These are phyloP conservation scores for Chrysoporthe puriensis DNA, from an alignment of 2,329 filamentous ascomycete genomes.

Conservation along the genomic window DNA sequence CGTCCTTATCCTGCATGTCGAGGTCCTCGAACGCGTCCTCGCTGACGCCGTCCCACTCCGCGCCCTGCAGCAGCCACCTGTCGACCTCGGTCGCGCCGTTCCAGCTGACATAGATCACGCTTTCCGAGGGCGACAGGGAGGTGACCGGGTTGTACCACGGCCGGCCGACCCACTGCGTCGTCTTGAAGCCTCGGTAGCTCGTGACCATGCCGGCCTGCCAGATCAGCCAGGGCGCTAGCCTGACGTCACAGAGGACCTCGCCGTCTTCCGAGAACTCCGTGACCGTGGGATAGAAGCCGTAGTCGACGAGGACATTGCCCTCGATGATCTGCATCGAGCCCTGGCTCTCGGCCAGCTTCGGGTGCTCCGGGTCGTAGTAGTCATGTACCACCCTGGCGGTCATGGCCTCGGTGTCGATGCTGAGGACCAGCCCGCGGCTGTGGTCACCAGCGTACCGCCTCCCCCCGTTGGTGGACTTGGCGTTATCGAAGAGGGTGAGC, in stretches of 20 bases:
- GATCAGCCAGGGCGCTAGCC: constrained; percentile 28
- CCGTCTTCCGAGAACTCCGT: constrained; percentile 28
- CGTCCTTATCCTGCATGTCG: constrained; percentile 23
- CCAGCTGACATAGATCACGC: constrained; percentile 31
- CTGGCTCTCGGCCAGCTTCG: constrained; percentile 18
- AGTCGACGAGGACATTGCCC: constrained; percentile 27
- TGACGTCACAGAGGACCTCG: constrained; percentile 30
- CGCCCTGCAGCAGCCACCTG: constrained; percentile 29
- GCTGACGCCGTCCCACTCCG: constrained; percentile 19
- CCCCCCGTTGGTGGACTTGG: constrained; percentile 37
- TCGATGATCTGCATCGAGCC: constrained; percentile 24
- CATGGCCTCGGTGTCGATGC: constrained; percentile 36
- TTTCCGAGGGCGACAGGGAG: constrained; percentile 16
- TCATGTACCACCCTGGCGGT: constrained; percentile 37
- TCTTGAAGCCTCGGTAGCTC: constrained; percentile 31
- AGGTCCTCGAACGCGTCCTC: constrained; percentile 21
- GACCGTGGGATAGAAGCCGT: constrained; percentile 29
- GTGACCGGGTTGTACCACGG: constrained; percentile 24
- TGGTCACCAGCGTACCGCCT: constrained; percentile 36
- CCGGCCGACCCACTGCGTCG: constrained; percentile 26
- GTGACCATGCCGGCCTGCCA: constrained; percentile 28
- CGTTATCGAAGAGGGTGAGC: constrained; percentile 46
- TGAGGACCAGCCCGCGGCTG: constrained; percentile 38
- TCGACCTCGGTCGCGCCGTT: constrained; percentile 31
- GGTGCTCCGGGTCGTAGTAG: constrained; percentile 36